A percentile compares a stretch with the other conserved stretches of the same genome.
phyloP scores from a whole-genome alignment of 176 grass and related monocot species.

The Hyparrhenia diplandra region DNA sequence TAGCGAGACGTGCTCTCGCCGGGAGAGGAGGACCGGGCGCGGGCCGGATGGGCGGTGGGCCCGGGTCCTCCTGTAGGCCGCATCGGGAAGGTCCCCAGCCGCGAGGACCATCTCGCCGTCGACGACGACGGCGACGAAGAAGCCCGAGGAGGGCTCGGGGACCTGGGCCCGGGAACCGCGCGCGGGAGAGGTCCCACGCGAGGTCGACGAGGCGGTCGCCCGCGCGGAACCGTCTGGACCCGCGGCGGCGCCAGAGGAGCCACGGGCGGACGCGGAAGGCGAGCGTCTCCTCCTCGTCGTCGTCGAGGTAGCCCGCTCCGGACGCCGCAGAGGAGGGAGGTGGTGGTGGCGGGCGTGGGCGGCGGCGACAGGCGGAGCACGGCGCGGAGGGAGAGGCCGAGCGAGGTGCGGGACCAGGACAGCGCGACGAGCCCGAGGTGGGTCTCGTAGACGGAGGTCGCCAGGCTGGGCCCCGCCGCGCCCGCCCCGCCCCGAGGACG shows the following conservation, averaged over 20 bases:
- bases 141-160: constrained; percentile 55
- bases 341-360: not conserved
- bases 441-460: constrained; percentile 86
- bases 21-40: constrained; percentile 35
- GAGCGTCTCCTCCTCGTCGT: constrained; percentile 28
- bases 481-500: not conserved
- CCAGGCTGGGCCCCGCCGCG: constrained; percentile 32
- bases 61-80: constrained; percentile 43
- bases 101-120: constrained; percentile 70
- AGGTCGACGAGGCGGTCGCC: constrained; percentile 42
- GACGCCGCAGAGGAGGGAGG: not conserved
- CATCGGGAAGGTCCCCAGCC: constrained; percentile 59
- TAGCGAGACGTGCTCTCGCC: constrained; percentile 62
- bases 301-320: constrained; percentile 4
- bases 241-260: constrained; percentile 57
- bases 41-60: not conserved
- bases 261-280: constrained; percentile 66
- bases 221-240: constrained; percentile 43
- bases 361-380: constrained; percentile 45
- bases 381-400: constrained; percentile 67
- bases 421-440: constrained; percentile 57
- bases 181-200: constrained; percentile 61
- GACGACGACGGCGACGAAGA: constrained; percentile 62
- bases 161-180: constrained; percentile 35
- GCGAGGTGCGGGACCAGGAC: constrained; percentile 60